A percentile compares a stretch with the other conserved stretches of the same genome.
phyloP scores from a whole-genome alignment of 1,139 yeast genomes.

The Magnusiomyces sp. region DNA sequence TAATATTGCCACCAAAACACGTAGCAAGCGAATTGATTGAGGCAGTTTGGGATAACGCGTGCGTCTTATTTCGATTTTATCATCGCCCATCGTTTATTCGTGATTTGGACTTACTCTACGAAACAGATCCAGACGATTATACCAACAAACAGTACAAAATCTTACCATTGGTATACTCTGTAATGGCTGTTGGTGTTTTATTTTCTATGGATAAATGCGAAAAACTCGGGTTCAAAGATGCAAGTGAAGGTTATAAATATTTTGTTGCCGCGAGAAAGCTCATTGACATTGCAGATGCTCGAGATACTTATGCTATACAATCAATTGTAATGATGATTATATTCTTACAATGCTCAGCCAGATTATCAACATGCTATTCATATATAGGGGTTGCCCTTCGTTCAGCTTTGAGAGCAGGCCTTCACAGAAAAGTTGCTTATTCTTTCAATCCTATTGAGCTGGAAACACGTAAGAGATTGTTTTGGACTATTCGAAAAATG shows the following conservation, averaged over 20 bases:
- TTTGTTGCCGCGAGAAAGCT: conserved; percentile 75
- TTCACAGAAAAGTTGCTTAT: conserved; percentile 65
- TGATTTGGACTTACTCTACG: conserved; percentile 49
- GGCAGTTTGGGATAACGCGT: conserved; percentile 79
- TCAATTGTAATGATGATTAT: conserved; percentile 59
- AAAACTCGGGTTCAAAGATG: conserved; percentile 35
- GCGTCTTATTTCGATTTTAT: conserved; percentile 74
- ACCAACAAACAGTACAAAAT: conserved; percentile 69
- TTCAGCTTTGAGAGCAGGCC: conserved; percentile 79
- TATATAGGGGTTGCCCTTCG: conserved; percentile 89
- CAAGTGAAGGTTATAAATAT: conserved; percentile 66
- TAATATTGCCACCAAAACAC: conserved; percentile 68
- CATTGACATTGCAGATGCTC: conserved; percentile 57
- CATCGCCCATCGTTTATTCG: conserved; percentile 72
- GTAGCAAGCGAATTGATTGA: conserved; percentile 62
- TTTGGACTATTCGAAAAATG: conserved; percentile 86
- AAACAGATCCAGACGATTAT: conserved; percentile 60
- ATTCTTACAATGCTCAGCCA: conserved; percentile 82
- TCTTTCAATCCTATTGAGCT: conserved; percentile 73
- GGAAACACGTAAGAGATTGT: conserved; percentile 76
- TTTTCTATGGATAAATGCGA: conserved; percentile 41
- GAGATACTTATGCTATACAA: conserved; percentile 60
- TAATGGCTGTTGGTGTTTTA: conserved; percentile 65
- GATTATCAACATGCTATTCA: conserved; percentile 83
- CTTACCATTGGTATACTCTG: conserved; percentile 67